These are phyloP conservation scores for Lophium mytilinum DNA, from an alignment of 495 filamentous ascomycete species.

Conservation along the genomic window DNA sequence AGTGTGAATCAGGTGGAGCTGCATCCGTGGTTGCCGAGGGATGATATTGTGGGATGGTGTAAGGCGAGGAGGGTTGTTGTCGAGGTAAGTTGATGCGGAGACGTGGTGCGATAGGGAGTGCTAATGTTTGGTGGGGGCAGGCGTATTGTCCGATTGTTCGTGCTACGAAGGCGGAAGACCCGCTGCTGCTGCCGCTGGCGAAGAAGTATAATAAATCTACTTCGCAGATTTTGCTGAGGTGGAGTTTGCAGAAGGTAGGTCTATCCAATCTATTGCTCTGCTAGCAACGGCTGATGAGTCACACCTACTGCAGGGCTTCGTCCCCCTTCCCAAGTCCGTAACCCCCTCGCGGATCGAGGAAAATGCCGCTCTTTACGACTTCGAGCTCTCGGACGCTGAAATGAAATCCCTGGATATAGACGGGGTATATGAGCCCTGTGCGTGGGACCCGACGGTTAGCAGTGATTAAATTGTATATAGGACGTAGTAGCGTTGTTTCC, in stretches of 20 bases:
- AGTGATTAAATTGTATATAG: constrained; percentile 25
- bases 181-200: constrained; percentile 48
- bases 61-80: constrained; percentile 57
- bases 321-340: constrained; percentile 71
- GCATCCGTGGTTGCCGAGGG: constrained; percentile 77
- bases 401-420: constrained; percentile 43
- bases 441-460: constrained; percentile 63
- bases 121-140: constrained; percentile 10
- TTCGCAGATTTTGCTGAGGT: constrained; percentile 74
- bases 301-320: constrained; percentile 41
- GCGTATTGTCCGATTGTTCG: constrained; percentile 76
- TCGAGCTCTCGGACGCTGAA: constrained; percentile 61
- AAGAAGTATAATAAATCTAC: constrained; percentile 65
- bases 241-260: constrained; percentile 75
- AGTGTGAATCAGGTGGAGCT: constrained; percentile 83
- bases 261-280: background rate
- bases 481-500: background rate
- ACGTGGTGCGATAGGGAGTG: background rate
- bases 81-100: constrained; percentile 32
- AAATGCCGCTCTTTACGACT: constrained; percentile 75
- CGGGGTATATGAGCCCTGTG: constrained; percentile 52
- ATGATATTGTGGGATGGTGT: constrained; percentile 72
- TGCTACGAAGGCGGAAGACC: constrained; percentile 57
- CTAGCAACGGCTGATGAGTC: too few species aligned
- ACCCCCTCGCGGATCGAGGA: constrained; percentile 59